A percentile compares a stretch with the other conserved stretches of the same genome.
Evolutionary conservation across 2,329 filamentous ascomycete genomes (phyloP).

Genomic region (Talaromyces islandicus): DNA sequence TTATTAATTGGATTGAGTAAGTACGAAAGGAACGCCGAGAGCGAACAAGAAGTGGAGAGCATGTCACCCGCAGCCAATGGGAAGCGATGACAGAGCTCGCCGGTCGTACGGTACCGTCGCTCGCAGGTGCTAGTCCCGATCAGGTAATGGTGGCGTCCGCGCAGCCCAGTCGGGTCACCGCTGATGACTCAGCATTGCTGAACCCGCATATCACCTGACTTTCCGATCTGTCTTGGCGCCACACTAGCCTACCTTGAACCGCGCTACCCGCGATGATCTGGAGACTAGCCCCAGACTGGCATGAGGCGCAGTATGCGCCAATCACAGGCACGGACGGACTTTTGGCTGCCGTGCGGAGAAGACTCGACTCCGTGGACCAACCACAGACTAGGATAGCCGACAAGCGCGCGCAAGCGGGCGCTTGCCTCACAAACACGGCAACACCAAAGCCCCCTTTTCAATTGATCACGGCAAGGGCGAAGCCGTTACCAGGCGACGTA

Average conservation of each 20-base stretch:
- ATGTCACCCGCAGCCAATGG: neutral
- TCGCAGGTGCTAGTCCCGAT: neutral
- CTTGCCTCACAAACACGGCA: constrained; percentile 18
- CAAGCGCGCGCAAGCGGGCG: constrained; percentile 35
- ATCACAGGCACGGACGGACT: neutral
- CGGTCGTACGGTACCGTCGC: neutral
- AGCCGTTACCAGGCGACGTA: neutral
- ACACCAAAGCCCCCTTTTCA: neutral
- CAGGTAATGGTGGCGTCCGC: neutral
- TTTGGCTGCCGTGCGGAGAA: neutral
- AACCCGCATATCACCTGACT: neutral
- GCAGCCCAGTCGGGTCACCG: neutral
- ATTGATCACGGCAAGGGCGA: neutral
- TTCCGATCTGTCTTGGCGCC: neutral
- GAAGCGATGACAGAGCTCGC: neutral
- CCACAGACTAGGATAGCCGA: constrained; percentile 8
- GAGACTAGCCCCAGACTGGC: neutral
- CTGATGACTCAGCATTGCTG: neutral
- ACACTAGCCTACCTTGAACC: neutral
- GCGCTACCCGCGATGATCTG: neutral
- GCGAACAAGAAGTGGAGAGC: neutral
- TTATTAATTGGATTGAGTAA: neutral
- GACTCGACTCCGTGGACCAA: neutral
- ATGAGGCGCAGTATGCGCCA: neutral
- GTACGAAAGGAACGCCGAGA: neutral